These are phyloP conservation scores for Scutellospora calospora DNA, from an alignment of 371 early-diverging fungal genomes.

Conservation along the genomic window DNA sequence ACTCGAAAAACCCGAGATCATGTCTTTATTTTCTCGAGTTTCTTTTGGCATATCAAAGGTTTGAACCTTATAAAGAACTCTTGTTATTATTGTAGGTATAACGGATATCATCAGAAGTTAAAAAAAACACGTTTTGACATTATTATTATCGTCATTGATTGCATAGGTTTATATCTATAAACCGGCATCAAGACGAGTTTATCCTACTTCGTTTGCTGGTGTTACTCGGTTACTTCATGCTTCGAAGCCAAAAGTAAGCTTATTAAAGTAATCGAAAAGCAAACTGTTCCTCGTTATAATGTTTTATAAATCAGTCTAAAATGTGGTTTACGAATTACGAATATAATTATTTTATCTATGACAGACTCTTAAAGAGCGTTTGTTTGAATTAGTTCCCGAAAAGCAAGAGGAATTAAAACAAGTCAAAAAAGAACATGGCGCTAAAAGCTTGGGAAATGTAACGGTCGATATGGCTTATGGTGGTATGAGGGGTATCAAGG, in stretches of 20 bases:
- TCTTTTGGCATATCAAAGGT: constrained; percentile 19
- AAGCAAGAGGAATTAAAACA: constrained; percentile 95
- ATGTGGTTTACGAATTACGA: background rate
- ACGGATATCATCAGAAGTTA: background rate
- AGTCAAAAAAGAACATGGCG: constrained; percentile 90
- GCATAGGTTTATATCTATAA: background rate
- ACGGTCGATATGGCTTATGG: constrained; percentile 98
- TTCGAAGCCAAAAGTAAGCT: constrained; percentile 17
- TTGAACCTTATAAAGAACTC: background rate
- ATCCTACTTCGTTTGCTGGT: background rate
- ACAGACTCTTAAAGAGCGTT: constrained; percentile 90
- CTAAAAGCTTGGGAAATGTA: constrained; percentile 90
- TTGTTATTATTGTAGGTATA: constrained; percentile 31
- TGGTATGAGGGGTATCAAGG: constrained; percentile 99
- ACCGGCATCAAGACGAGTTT: background rate
- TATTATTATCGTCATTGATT: background rate
- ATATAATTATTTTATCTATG: background rate
- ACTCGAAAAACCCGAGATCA: background rate
- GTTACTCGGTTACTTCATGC: background rate
- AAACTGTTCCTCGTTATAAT: background rate
- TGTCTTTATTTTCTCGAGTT: constrained; percentile 15
- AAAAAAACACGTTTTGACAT: background rate
- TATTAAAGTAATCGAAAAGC: background rate
- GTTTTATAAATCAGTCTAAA: background rate
- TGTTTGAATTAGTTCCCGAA: constrained; percentile 92